Conservation (phyloP, 2,329 filamentous ascomycete species). For the Pseudogymnoascus sp. region DNA sequence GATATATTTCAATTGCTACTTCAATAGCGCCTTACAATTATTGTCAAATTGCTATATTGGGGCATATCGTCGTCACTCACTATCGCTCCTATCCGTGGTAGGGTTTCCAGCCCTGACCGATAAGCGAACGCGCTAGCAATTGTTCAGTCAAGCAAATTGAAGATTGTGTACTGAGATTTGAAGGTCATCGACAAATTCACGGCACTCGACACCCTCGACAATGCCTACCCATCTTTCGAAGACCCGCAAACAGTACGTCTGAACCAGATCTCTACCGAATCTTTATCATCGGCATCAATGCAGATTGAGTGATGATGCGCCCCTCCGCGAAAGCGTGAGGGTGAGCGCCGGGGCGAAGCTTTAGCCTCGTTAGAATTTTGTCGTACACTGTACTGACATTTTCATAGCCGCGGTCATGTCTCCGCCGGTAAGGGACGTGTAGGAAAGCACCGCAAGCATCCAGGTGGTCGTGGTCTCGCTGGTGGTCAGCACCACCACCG, state of each 20-base stretch:
- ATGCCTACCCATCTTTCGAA: slow-evolving; percentile 70
- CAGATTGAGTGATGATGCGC: slow-evolving; percentile 6
- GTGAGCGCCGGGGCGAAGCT: slow-evolving; percentile 9
- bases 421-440: slow-evolving; percentile 96
- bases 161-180: slow-evolving; percentile 1
- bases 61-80: neutral
- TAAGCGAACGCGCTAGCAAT: slow-evolving; percentile 7
- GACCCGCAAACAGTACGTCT: slow-evolving; percentile 69
- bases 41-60: neutral
- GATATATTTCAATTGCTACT: neutral
- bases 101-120: slow-evolving; percentile 4
- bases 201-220: slow-evolving; percentile 32
- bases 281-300: slow-evolving; percentile 3
- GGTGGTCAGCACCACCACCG: slow-evolving; percentile 99
- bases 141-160: slow-evolving; percentile 1
- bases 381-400: slow-evolving; percentile 22
- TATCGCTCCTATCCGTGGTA: neutral
- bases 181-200: slow-evolving; percentile 6
- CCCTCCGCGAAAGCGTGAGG: neutral
- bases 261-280: neutral
- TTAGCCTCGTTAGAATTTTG: slow-evolving; percentile 10
- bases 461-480: slow-evolving; percentile 76
- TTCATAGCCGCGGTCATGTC: slow-evolving; percentile 82
- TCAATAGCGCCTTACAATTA: neutral
- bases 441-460: slow-evolving; percentile 96